Base-by-base conservation (phyloP, 192 early-diverging fungal genomes). In the Obelidium mucronatum region DNA sequence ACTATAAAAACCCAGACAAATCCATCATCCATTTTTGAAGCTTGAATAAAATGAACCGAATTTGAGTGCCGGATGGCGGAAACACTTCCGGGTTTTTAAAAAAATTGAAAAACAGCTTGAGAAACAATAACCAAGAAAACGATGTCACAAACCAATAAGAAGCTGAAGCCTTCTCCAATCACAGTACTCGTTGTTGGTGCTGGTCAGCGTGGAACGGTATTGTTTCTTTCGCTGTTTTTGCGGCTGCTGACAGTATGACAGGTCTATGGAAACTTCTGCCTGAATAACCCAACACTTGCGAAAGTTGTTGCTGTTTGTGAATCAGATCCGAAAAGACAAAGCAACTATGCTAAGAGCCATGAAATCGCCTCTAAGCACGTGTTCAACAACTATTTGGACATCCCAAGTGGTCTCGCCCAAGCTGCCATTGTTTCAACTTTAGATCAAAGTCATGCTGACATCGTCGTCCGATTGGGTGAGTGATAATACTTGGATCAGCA, bases 271-370 rank as follows among this genome's bases (percentile, higher is more conserved):
- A 37, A 59, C 48, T 85, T 81, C 59, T 68, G 82, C 34, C 67
- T 78, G 42, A 33, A 55, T 19, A 67, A 86, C 56, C 84, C 86
- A 8, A 1, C 66, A 30, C 77, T 77, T 42, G 80, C 82, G 66
- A 67, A 80, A 28, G 82, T 91, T 15, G 83, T 88, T 6, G 86
- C 82, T 0, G 77, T 90, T 2, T 86, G 86, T 24, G 90, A 91
- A 68, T 80, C 79, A 36, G 61, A 54, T 37, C 36, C 59, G 13
- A 56, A 73, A 28, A 85, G 86, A 28, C 81, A 74, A 24, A 64
- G 60, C 28, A 66, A 58, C 51, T 81, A 72, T 74, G 74, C 40
- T 0, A n/a, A 40, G 53, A 48, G 37, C 55, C 79, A 87, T 79
- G 30, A 55, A 3, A 53, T 65, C 26, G 42, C 74, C 13, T 2